Conservation (phyloP, 2,329 filamentous ascomycete genomes). For the Trichoderma pleuroti region DNA sequence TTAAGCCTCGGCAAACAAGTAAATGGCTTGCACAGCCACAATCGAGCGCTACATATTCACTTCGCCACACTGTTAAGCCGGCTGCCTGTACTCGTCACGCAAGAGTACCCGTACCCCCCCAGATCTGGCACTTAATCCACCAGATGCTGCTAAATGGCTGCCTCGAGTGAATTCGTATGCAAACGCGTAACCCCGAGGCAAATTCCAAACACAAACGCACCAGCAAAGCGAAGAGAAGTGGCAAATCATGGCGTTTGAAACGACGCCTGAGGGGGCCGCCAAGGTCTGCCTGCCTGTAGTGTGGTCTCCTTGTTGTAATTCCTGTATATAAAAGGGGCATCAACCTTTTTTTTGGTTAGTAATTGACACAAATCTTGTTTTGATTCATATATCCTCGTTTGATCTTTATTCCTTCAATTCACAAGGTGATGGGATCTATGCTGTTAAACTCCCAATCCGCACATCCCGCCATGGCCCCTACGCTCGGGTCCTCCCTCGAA, state of each 20-base stretch:
- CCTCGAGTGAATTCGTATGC: conserved; percentile 7
- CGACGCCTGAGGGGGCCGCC: neutral
- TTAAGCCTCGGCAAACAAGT: neutral
- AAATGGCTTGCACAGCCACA: neutral
- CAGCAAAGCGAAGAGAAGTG: neutral
- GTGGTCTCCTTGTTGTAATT: neutral
- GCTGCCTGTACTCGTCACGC: neutral
- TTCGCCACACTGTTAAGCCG: neutral
- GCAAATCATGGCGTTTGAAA: neutral
- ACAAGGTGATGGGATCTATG: conserved; percentile 21
- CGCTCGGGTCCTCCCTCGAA: conserved; percentile 47
- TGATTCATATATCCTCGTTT: neutral
- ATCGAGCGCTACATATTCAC: neutral
- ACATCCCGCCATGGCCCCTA: conserved; percentile 33
- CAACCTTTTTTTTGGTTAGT: neutral
- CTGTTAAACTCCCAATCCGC: neutral
- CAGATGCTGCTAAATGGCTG: neutral
- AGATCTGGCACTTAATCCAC: neutral
- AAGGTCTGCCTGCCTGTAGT: neutral
- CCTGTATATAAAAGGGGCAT: neutral
- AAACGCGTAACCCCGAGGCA: conserved; percentile 1
- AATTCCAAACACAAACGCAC: neutral
- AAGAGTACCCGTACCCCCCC: neutral
- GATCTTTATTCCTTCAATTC: neutral
- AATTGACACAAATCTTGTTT: neutral